Conservation (phyloP, 1,284 basidiomycete species). For the Cystobasidium sp. region DNA sequence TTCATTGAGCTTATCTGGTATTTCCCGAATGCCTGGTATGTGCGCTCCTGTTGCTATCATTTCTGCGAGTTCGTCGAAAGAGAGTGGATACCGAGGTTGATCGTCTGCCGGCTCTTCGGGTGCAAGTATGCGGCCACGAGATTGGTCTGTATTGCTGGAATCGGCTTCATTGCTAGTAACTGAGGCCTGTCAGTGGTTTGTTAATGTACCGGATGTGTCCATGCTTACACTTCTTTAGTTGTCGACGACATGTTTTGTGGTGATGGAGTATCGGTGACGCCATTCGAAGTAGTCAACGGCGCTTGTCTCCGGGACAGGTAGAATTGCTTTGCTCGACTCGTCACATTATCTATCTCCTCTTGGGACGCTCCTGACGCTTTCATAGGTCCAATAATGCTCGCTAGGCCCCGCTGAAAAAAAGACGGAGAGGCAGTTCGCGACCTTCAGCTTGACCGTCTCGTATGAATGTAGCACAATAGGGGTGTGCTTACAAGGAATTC, state of each 20-base stretch:
- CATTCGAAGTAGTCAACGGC: not conserved
- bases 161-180: too few relatives aligned
- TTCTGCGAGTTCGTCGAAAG: slow-evolving; percentile 51
- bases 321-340: slow-evolving; percentile 48
- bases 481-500: slow-evolving; percentile 19
- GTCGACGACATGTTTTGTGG: not conserved
- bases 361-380: slow-evolving; percentile 38
- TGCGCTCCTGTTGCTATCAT: slow-evolving; percentile 50
- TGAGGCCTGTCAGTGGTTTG: too few relatives aligned
- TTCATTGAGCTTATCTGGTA: slow-evolving; percentile 49
- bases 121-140: slow-evolving; percentile 11
- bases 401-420: slow-evolving; percentile 43
- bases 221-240: not conserved
- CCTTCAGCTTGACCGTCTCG: not conserved
- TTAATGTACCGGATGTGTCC: too few relatives aligned
- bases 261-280: not conserved
- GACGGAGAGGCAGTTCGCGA: not conserved
- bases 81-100: slow-evolving; percentile 49
- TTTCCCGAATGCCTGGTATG: slow-evolving; percentile 50
- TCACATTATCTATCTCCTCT: slow-evolving; percentile 46
- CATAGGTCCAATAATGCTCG: slow-evolving; percentile 46
- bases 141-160: not conserved
- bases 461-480: not conserved
- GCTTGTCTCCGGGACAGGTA: slow-evolving; percentile 40
- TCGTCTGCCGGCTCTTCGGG: slow-evolving; percentile 9